Evolutionary conservation across 805 yeast species (phyloP).

Genomic region (Torulaspora delbrueckii): DNA sequence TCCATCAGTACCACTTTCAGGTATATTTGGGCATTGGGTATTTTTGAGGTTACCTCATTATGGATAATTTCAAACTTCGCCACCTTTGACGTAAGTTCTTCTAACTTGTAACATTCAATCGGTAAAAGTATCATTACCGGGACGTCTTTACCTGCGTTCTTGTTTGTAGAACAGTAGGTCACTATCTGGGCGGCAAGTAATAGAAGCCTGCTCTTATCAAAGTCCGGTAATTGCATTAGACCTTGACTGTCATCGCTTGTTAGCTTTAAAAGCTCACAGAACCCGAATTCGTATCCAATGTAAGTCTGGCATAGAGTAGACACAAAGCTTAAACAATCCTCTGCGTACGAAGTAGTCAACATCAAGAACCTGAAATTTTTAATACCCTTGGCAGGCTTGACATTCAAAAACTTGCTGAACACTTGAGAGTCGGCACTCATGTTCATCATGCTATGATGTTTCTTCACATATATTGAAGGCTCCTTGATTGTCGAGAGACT

Average conservation of each 20-base stretch:
- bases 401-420: slow-evolving; percentile 55
- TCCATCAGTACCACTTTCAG: slow-evolving; percentile 43
- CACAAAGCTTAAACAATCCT: slow-evolving; percentile 29
- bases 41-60: slow-evolving; percentile 29
- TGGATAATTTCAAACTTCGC: slow-evolving; percentile 46
- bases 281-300: slow-evolving; percentile 34
- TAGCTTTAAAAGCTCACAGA: slow-evolving; percentile 32
- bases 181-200: slow-evolving; percentile 45
- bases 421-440: slow-evolving; percentile 45
- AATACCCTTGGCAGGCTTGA: slow-evolving; percentile 47
- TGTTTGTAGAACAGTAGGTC: slow-evolving; percentile 32
- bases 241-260: slow-evolving; percentile 31
- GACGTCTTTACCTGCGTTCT: slow-evolving; percentile 25
- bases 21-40: slow-evolving; percentile 27
- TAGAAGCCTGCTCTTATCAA: slow-evolving; percentile 44
- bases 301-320: slow-evolving; percentile 33
- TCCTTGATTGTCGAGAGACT: slow-evolving; percentile 23
- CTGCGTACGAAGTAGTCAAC: slow-evolving; percentile 34
- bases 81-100: slow-evolving; percentile 45
- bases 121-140: slow-evolving; percentile 32
- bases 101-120: slow-evolving; percentile 26
- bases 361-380: slow-evolving; percentile 52
- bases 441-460: slow-evolving; percentile 36
- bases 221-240: slow-evolving; percentile 24
- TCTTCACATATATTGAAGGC: slow-evolving; percentile 31